Conservation (phyloP, 2,329 filamentous ascomycete genomes). For the Fusarium setosum region DNA sequence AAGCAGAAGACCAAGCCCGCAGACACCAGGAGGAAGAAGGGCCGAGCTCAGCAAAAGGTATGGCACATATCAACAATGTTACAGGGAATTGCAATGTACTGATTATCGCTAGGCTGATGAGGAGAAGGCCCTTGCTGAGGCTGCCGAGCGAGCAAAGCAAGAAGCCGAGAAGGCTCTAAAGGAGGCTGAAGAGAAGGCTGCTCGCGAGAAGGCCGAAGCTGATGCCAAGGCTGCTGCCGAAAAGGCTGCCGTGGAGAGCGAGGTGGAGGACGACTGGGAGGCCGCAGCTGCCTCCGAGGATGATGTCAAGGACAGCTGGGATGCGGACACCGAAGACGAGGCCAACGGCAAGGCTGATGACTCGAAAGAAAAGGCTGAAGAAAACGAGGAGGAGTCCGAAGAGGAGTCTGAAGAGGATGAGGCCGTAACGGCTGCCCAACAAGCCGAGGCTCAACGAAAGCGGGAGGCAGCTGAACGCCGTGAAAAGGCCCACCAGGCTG, state of each 20-base stretch:
- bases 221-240: conserved; percentile 65
- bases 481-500: conserved; percentile 91
- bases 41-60: conserved; percentile 68
- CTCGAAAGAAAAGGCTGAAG: conserved; percentile 46
- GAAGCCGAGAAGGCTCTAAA: conserved; percentile 76
- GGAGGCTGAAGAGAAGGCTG: conserved; percentile 71
- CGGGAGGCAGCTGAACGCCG: conserved; percentile 89
- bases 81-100: conserved; percentile 5
- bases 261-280: conserved; percentile 88
- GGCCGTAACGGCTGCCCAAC: conserved; percentile 76
- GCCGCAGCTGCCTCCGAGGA: conserved; percentile 81
- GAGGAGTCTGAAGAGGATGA: conserved; percentile 78
- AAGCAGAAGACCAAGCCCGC: conserved; percentile 81
- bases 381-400: conserved; percentile 69
- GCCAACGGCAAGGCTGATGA: conserved; percentile 61
- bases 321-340: conserved; percentile 84
- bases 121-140: conserved; percentile 81
- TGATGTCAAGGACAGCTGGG: conserved; percentile 94
- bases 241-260: conserved; percentile 67
- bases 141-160: conserved; percentile 74
- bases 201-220: conserved; percentile 65
- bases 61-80: not conserved
- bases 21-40: conserved; percentile 84
- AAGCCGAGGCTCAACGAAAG: conserved; percentile 81
- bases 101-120: conserved; percentile 70